Percentiles rank a stretch among this genome's conserved stretches.
Conservation (phyloP, 73 alveolate genomes). For the Vitrella brassicaformis region DNA sequence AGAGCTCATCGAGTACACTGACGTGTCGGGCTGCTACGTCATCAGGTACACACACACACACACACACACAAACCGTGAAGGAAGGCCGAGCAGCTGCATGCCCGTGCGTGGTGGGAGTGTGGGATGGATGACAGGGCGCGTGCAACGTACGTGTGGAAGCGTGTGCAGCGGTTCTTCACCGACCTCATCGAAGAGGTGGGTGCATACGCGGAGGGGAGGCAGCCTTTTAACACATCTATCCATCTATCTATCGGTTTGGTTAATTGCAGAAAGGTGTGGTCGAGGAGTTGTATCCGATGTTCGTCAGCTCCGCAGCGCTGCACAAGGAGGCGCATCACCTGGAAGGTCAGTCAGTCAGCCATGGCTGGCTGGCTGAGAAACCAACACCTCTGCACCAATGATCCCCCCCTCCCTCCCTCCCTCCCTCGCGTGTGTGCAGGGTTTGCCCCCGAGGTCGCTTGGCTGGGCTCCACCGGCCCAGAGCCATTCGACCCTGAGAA, state of each 20-base stretch:
- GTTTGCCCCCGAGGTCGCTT: slow-evolving; percentile 81
- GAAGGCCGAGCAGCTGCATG: too few species aligned
- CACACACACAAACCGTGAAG: too few species aligned
- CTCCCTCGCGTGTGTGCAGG: slow-evolving; percentile 36
- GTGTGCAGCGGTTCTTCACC: not conserved
- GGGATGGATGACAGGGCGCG: too few species aligned
- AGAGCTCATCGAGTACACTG: slow-evolving; percentile 97
- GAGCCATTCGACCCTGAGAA: too few species aligned
- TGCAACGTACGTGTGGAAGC: not conserved
- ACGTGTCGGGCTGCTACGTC: slow-evolving; percentile 92
- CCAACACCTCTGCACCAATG: not conserved
- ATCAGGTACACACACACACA: too few species aligned
- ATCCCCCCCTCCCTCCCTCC: not conserved
- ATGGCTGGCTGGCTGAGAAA: not conserved
- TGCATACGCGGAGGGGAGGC: not conserved
- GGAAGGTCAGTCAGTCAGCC: slow-evolving; percentile 20
- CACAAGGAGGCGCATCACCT: slow-evolving; percentile 67
- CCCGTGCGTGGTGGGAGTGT: too few species aligned
- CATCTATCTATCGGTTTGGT: not conserved
- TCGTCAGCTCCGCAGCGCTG: slow-evolving; percentile 62
- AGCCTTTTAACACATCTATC: not conserved
- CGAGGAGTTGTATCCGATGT: slow-evolving; percentile 78
- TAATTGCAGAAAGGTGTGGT: slow-evolving; percentile 47
- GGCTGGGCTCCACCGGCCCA: too few species aligned
- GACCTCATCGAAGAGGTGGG: not conserved